phyloP scores from a whole-genome alignment of 2,329 filamentous ascomycete genomes.

The Chalara sp. region DNA sequence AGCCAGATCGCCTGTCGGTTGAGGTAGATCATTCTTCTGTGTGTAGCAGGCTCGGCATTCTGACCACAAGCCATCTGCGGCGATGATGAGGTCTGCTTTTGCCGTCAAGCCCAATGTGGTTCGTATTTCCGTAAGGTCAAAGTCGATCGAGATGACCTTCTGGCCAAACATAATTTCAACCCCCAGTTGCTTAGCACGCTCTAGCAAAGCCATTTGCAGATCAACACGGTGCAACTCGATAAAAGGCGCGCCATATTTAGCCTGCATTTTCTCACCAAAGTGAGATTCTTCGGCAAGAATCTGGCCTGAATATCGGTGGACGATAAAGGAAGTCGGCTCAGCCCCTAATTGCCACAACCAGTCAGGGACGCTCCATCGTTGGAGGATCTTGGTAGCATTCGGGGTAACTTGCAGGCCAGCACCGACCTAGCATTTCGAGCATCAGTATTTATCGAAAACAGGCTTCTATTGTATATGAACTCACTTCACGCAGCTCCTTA shows the following conservation, averaged over 20 bases:
- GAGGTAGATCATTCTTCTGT: slow-evolving; percentile 28
- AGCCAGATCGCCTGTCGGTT: slow-evolving; percentile 44
- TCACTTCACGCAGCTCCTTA: too few relatives aligned
- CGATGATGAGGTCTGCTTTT: slow-evolving; percentile 42
- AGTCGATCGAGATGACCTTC: neutral
- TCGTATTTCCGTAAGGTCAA: neutral
- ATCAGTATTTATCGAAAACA: too few relatives aligned
- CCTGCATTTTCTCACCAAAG: neutral
- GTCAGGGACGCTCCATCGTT: neutral
- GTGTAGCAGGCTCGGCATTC: slow-evolving; percentile 36
- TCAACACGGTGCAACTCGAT: neutral
- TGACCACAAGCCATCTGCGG: slow-evolving; percentile 48
- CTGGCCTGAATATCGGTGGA: neutral
- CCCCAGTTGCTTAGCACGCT: neutral
- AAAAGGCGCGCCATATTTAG: neutral
- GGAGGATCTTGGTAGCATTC: neutral
- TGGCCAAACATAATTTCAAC: neutral
- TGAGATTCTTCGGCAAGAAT: neutral
- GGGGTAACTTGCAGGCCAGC: neutral
- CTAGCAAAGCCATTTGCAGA: neutral
- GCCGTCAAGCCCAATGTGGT: slow-evolving; percentile 17
- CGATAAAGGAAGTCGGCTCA: neutral
- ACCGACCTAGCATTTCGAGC: too few relatives aligned
- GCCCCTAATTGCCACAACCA: neutral
- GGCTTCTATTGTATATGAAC: too few relatives aligned